phyloP scores from a whole-genome alignment of 1,284 basidiomycete genomes.

The Chiua sp. region DNA sequence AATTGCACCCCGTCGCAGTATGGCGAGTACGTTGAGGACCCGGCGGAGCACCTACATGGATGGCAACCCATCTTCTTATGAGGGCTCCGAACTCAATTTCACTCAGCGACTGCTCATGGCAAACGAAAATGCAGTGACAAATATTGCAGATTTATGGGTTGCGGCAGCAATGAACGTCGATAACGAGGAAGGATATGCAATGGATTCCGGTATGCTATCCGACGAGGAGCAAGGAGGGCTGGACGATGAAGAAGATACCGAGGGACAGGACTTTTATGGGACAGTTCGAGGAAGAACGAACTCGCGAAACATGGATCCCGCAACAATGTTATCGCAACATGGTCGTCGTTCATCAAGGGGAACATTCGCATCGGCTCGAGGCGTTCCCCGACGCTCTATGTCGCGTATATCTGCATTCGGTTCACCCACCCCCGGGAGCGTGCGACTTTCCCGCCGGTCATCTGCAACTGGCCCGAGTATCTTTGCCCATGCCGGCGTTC shows the following conservation, averaged over 20 bases:
- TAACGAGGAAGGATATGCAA: constrained; percentile 42
- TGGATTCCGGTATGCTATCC: constrained; percentile 20
- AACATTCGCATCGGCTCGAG: constrained; percentile 13
- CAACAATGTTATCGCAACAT: constrained; percentile 17
- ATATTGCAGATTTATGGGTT: constrained; percentile 92
- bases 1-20: constrained; percentile 43
- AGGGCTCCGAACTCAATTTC: constrained; percentile 71
- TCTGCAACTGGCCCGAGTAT: constrained; percentile 71
- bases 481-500: constrained; percentile 80
- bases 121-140: constrained; percentile 89
- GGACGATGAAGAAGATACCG: constrained; percentile 36
- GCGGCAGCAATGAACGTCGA: constrained; percentile 92
- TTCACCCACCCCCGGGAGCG: constrained; percentile 30
- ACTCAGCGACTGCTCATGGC: constrained; percentile 91
- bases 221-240: constrained; percentile 28
- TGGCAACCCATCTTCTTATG: constrained; percentile 43
- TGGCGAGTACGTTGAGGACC: constrained; percentile 50
- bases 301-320: constrained; percentile 11
- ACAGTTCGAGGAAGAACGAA: constrained; percentile 26
- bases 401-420: constrained; percentile 38
- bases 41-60: constrained; percentile 53
- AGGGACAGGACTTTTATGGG: constrained; percentile 35
- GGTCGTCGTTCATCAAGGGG: constrained; percentile 20
- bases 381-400: constrained; percentile 25
- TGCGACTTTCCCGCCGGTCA: constrained; percentile 51